Percentiles rank a stretch among this genome's conserved stretches.
These are phyloP conservation scores for Jatropha podagrica DNA, from an alignment of 441 rosid genomes.

Conservation along the genomic window DNA sequence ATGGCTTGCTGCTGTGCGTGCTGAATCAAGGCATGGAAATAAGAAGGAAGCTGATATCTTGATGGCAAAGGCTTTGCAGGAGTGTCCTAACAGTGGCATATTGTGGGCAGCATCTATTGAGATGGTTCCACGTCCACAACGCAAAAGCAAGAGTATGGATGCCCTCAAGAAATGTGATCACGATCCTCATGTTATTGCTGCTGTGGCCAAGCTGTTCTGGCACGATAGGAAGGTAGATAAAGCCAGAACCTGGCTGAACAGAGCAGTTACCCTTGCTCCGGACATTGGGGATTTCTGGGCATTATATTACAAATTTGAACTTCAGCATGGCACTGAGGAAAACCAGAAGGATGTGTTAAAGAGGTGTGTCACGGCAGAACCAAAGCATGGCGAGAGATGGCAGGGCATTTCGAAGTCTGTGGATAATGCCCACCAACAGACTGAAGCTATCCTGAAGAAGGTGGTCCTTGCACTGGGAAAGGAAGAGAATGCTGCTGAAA, in stretches of 20 bases:
- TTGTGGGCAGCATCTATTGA: slow-evolving; percentile 90
- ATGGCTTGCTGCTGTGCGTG: slow-evolving; percentile 88
- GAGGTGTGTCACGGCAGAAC: slow-evolving; percentile 78
- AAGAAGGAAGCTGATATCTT: slow-evolving; percentile 79
- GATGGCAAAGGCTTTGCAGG: slow-evolving; percentile 98
- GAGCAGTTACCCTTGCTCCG: slow-evolving; percentile 84
- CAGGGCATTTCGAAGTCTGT: slow-evolving; percentile 79
- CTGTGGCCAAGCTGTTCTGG: slow-evolving; percentile 89
- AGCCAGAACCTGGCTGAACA: slow-evolving; percentile 79
- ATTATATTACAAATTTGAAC: slow-evolving; percentile 81
- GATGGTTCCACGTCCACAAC: slow-evolving; percentile 85
- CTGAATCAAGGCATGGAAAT: slow-evolving; percentile 76
- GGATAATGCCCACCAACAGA: slow-evolving; percentile 85
- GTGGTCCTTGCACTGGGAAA: slow-evolving; percentile 69
- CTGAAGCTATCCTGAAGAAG: slow-evolving; percentile 80
- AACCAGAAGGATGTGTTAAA: slow-evolving; percentile 74
- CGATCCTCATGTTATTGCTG: slow-evolving; percentile 84
- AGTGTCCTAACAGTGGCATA: slow-evolving; percentile 87
- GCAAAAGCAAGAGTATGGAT: slow-evolving; percentile 73
- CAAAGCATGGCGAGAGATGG: slow-evolving; percentile 95
- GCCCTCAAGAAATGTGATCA: slow-evolving; percentile 83
- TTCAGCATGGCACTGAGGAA: slow-evolving; percentile 82
- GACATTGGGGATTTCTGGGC: slow-evolving; percentile 95
- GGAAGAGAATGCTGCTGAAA: slow-evolving; percentile 79
- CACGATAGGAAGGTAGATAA: slow-evolving; percentile 90